phyloP scores from a whole-genome alignment of 129 eudicot species.

The Pulicaria dysenterica region DNA sequence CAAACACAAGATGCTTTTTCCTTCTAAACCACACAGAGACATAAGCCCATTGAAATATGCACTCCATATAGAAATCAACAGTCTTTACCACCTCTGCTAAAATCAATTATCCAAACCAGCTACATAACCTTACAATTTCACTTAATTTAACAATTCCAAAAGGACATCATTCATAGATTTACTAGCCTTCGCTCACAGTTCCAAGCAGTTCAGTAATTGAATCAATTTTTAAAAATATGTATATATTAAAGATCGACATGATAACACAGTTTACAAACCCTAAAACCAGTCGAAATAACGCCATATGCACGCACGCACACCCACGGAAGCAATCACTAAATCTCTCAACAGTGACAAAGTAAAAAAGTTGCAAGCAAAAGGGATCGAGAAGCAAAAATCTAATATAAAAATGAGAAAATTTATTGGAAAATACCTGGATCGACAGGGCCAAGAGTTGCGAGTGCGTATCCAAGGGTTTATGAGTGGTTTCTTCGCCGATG shows the following conservation, averaged over 20 bases:
- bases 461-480: conserved; percentile 9
- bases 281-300: not conserved
- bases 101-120: not conserved
- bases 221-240: not conserved
- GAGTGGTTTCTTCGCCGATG: not conserved
- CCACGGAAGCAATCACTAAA: not conserved
- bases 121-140: not conserved
- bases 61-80: not conserved
- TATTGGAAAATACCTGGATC: conserved; percentile 15
- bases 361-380: not conserved
- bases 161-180: not conserved
- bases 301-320: not conserved
- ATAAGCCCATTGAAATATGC: no score
- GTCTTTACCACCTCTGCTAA: not conserved
- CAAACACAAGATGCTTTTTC: no score
- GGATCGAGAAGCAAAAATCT: not conserved
- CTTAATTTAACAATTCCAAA: not conserved
- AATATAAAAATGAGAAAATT: not conserved
- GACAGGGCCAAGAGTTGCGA: not conserved
- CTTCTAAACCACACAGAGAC: no score
- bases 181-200: not conserved
- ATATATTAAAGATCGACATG: conserved; percentile 4
- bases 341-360: not conserved
- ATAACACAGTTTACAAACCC: conserved; percentile 14
- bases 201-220: conserved; percentile 5